Conservation (phyloP, 208 protist genomes). For the Histomonas meleagridis region DNA sequence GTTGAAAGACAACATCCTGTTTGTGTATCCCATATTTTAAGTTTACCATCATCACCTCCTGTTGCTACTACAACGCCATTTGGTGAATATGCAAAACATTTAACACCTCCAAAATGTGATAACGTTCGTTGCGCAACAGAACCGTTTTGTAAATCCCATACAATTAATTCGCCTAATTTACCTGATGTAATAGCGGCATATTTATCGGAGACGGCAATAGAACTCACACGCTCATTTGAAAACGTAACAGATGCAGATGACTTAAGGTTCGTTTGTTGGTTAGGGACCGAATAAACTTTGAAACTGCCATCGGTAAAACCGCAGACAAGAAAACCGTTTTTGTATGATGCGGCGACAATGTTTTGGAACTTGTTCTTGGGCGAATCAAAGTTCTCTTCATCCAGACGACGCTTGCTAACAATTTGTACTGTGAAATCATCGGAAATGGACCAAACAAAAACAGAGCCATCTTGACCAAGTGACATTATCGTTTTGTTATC, state of each 20-base stretch:
- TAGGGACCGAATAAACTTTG: not conserved
- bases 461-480: not conserved
- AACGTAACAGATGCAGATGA: not conserved
- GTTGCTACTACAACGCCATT: conserved; percentile 49
- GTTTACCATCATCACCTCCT: conserved; percentile 48
- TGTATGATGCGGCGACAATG: not conserved
- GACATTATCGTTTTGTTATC: not conserved
- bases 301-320: not conserved
- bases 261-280: not conserved
- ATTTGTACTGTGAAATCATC: not conserved
- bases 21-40: conserved; percentile 50
- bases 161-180: not conserved
- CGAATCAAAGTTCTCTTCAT: conserved; percentile 20
- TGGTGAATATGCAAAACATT: conserved; percentile 43
- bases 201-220: not conserved
- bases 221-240: not conserved
- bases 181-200: not conserved
- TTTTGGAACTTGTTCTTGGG: not conserved
- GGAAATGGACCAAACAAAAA: not conserved
- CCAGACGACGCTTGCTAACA: not conserved
- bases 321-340: not conserved
- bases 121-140: not conserved
- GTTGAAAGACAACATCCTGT: conserved; percentile 51
- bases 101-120: conserved; percentile 2
- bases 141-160: conserved; percentile 8